Percentiles rank a stretch among this genome's conserved stretches.
Conservation (phyloP, 805 yeast genomes). For the Myxozyma kluyveri region DNA sequence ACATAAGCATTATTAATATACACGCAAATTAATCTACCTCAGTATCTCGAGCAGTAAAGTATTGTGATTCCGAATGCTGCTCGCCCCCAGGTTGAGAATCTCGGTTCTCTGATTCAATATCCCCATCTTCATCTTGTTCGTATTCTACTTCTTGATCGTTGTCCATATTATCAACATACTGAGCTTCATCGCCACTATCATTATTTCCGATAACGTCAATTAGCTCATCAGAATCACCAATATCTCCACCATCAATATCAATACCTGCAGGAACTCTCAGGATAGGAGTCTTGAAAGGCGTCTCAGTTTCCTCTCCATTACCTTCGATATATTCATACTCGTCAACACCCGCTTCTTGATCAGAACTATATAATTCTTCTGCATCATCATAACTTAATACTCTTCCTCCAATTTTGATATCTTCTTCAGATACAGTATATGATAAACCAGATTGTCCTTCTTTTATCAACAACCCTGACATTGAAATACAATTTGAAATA, state of each 20-base stretch:
- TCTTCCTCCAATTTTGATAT: conserved; percentile 6
- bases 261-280: not conserved
- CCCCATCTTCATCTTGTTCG: too few species aligned
- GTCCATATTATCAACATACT: too few species aligned
- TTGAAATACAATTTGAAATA: conserved; percentile 13
- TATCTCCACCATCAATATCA: not conserved
- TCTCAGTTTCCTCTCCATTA: not conserved
- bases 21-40: too few species aligned
- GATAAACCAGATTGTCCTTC: conserved; percentile 9
- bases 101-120: too few species aligned
- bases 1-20: too few species aligned
- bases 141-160: too few species aligned
- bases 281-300: not conserved
- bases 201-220: too few species aligned
- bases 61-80: too few species aligned
- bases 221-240: too few species aligned
- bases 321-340: not conserved
- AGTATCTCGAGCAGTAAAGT: too few species aligned
- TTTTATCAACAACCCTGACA: conserved; percentile 17
- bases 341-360: not conserved
- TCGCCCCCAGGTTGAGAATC: too few species aligned
- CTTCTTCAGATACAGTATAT: conserved; percentile 10
- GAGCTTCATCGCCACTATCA: too few species aligned
- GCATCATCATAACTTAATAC: conserved; percentile 18
- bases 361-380: not conserved